Conservation (phyloP, 2,329 filamentous ascomycete genomes). For the Colletotrichum magnum region DNA sequence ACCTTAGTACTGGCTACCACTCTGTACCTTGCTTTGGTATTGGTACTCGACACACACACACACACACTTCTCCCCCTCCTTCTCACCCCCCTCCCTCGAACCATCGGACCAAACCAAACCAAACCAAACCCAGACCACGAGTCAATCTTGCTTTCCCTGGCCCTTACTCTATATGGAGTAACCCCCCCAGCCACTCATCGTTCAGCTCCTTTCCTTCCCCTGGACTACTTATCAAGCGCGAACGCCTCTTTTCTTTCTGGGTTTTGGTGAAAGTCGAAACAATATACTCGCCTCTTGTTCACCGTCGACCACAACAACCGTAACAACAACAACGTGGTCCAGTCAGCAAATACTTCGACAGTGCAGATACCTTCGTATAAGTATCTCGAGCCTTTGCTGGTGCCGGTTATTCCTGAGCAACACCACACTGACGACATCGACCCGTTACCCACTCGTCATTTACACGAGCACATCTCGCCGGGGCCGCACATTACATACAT, state of each 20-base stretch:
- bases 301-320: neutral
- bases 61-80: too few relatives aligned
- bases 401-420: neutral
- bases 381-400: neutral
- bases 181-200: conserved; percentile 18
- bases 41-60: conserved; percentile 13
- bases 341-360: conserved; percentile 4
- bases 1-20: neutral
- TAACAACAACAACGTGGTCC: neutral
- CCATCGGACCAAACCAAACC: conserved; percentile 18
- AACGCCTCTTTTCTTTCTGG: conserved; percentile 5
- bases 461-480: conserved; percentile 7
- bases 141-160: conserved; percentile 12
- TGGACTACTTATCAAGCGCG: conserved; percentile 5
- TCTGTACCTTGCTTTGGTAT: conserved; percentile 36
- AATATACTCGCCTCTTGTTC: neutral
- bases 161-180: neutral
- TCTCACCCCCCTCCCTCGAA: conserved; percentile 22
- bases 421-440: conserved; percentile 33
- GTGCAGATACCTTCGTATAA: conserved; percentile 7
- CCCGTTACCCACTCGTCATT: conserved; percentile 19
- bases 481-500: neutral
- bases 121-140: conserved; percentile 24
- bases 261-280: neutral
- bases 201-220: neutral